Percentiles rank a stretch among this genome's conserved stretches.
These are phyloP conservation scores for Vitis hybrid DNA, from an alignment of 177 flowering plant species.

Conservation along the genomic window DNA sequence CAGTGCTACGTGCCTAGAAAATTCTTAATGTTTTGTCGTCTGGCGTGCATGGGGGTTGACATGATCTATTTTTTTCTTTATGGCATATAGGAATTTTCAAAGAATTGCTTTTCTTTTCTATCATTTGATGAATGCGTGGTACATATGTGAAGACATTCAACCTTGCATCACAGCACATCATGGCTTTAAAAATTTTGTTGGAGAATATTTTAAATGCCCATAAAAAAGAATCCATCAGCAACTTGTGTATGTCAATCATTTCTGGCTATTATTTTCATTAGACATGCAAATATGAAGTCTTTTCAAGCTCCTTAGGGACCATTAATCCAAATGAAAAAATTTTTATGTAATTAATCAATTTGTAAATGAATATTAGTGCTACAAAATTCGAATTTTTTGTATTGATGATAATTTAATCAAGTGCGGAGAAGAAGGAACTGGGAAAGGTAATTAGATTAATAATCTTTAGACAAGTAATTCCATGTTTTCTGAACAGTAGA, in stretches of 20 bases:
- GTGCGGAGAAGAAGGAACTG: no score
- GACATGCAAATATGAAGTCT: no score
- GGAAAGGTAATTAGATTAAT: no score
- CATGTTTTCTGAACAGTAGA: no score
- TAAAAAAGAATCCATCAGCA: not conserved
- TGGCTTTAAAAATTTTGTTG: not conserved
- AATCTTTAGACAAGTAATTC: no score
- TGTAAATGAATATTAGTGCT: no score
- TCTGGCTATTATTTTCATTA: not conserved
- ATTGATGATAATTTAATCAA: no score
- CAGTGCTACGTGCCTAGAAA: not conserved
- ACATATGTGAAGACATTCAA: slow-evolving; percentile 10
- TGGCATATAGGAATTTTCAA: slow-evolving; percentile 14
- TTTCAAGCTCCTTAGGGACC: no score
- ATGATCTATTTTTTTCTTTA: not conserved
- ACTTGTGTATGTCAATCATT: not conserved
- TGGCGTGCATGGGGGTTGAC: slow-evolving; percentile 20
- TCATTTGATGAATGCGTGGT: slow-evolving; percentile 1
- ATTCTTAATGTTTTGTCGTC: slow-evolving; percentile 4
- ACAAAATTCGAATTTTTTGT: no score
- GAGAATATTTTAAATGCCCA: not conserved
- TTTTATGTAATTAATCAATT: no score
- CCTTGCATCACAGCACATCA: slow-evolving; percentile 8
- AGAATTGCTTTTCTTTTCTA: slow-evolving; percentile 13
- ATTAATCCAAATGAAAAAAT: no score